Evolutionary conservation across 345 rosid species (phyloP).

Genomic region (Erysimum cheiranthoides): DNA sequence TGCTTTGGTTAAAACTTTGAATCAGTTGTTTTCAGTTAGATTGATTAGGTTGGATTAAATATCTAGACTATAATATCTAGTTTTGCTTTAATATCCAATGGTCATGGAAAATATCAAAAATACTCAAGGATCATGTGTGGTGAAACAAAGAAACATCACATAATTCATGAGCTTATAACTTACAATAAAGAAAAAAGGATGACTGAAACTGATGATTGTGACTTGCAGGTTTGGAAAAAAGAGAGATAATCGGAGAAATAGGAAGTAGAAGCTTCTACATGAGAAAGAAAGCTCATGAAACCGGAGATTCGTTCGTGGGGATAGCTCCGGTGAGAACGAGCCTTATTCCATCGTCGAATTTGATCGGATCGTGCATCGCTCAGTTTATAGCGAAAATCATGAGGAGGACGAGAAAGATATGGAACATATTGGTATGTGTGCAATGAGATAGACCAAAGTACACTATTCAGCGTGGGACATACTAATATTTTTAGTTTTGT

Average conservation of each 20-base stretch:
- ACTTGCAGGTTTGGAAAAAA: conserved; percentile 66
- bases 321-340: conserved; percentile 24
- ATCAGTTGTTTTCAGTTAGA: not conserved
- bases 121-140: not conserved
- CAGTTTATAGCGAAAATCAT: conserved; percentile 56
- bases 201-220: not conserved
- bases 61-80: not conserved
- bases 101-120: not conserved
- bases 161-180: conserved; percentile 10
- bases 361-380: conserved; percentile 52
- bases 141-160: conserved; percentile 12
- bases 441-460: conserved; percentile 40
- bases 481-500: conserved; percentile 24
- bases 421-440: conserved; percentile 69
- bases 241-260: conserved; percentile 64
- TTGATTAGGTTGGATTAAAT: conserved; percentile 15
- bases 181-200: not conserved
- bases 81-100: conserved; percentile 8
- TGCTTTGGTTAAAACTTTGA: not conserved
- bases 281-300: conserved; percentile 52
- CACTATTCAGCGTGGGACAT: conserved; percentile 31
- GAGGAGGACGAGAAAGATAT: conserved; percentile 61
- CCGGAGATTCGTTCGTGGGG: conserved; percentile 24
- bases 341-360: conserved; percentile 44
- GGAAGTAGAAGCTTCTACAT: conserved; percentile 81